Percentiles rank a stretch among this genome's conserved stretches.
These are phyloP conservation scores for Pezicula rhizophila DNA, from an alignment of 2,329 filamentous ascomycete genomes.

Conservation along the genomic window DNA sequence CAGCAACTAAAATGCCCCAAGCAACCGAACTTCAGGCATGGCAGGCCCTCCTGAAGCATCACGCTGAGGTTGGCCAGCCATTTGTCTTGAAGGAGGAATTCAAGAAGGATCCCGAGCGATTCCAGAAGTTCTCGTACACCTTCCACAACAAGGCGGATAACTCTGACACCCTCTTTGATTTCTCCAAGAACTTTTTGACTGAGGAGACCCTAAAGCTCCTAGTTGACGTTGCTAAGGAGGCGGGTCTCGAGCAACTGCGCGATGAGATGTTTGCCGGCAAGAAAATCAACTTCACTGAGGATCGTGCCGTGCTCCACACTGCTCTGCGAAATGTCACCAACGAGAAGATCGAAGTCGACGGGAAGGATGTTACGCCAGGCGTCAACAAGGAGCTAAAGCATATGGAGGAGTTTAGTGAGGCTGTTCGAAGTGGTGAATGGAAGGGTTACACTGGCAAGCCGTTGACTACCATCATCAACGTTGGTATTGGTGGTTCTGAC, in stretches of 20 bases:
- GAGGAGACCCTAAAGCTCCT: slow-evolving; percentile 86
- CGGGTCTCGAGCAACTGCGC: slow-evolving; percentile 83
- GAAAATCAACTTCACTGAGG: slow-evolving; percentile 99
- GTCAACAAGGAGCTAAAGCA: slow-evolving; percentile 89
- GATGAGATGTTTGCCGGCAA: slow-evolving; percentile 97
- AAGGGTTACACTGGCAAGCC: slow-evolving; percentile 97
- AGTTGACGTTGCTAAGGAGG: slow-evolving; percentile 85
- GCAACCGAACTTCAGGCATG: slow-evolving; percentile 81
- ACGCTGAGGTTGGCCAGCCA: slow-evolving; percentile 76
- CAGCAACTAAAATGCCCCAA: slow-evolving; percentile 59
- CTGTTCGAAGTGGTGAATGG: slow-evolving; percentile 91
- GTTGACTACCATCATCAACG: slow-evolving; percentile 92
- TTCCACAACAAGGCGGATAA: slow-evolving; percentile 74
- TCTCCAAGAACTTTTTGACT: slow-evolving; percentile 97
- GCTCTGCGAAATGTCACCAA: slow-evolving; percentile 87
- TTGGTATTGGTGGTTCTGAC: slow-evolving; percentile 96
- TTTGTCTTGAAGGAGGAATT: slow-evolving; percentile 94
- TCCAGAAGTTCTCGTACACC: slow-evolving; percentile 81
- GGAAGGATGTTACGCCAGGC: slow-evolving; percentile 86
- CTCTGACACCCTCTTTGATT: slow-evolving; percentile 92
- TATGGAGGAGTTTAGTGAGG: slow-evolving; percentile 97
- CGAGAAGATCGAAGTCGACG: slow-evolving; percentile 78
- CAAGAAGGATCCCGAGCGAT: slow-evolving; percentile 78
- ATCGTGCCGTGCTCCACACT: slow-evolving; percentile 91
- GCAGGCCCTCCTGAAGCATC: slow-evolving; percentile 86